Evolutionary conservation across 129 eudicot species (phyloP), one percentile per base, ranked within the genome.

Genomic region (Kitagawia praeruptora): DNA sequence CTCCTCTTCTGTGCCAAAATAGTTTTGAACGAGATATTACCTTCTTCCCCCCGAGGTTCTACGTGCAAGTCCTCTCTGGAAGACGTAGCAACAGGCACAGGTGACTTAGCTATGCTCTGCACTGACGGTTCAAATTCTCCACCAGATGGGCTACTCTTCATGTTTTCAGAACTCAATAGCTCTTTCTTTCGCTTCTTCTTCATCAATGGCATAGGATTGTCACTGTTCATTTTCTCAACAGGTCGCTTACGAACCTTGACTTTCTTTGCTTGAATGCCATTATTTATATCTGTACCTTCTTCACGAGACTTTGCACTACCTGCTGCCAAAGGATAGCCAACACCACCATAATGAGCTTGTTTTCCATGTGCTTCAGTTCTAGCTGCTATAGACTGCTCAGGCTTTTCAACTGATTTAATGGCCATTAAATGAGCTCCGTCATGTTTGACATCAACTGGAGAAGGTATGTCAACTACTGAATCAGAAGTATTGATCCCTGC

Each of bases 241-340:
- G 88, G 93, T 18, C 91, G 93, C 88, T 96, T 96, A 27, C 75
- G 83, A 23, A 73, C 79, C 84, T 89, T 87, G 21, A 74, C 82
- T 86, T 90, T 92, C 74, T 89, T 87, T n/a, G 74, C 69, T 80
- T 77, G 88, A 54, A 61, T 78, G 5, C 81, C 87, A 14, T 25
- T 51, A 9, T 53, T 75, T 10, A 37, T 28, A 27, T 51, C 61
- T 9, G 80, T 41, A 76, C 75, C 84, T 31, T 75, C 71, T 45
- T 46, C 76, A 69, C 9, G 63, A 44, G 70, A 28, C 75, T 63
- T 76, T 37, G 37, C 34, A 53, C 70, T 61, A 56, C 28, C 81
- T 79, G 42, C 56, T 38, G 38, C 38, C 39, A 42, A 44, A 74
- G 16, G 54, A 74, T 74, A 18, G 46, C 48, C 75, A 71, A 18